Evolutionary conservation across 768 basidiomycete genomes (phyloP).

Genomic region (Leccinum pellstonianum): DNA sequence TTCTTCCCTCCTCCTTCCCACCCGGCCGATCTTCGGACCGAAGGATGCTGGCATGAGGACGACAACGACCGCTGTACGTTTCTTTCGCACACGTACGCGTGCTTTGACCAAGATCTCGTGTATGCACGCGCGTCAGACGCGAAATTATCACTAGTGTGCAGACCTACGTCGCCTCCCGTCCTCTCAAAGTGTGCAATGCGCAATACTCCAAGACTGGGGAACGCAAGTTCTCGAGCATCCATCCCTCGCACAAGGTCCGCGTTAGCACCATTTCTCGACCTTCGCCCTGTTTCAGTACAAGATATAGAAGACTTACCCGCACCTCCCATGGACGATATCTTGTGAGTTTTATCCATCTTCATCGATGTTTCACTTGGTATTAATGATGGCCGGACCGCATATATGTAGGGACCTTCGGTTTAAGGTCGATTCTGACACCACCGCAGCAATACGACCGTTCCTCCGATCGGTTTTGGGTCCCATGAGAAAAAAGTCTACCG

Average conservation of each 20-base stretch:
- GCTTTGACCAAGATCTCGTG: slow-evolving; percentile 1
- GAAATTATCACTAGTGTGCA: slow-evolving; percentile 23
- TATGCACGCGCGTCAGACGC: slow-evolving; percentile 22
- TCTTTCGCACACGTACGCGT: slow-evolving; percentile 18
- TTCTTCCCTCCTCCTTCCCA: slow-evolving; percentile 13
- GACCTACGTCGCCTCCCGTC: slow-evolving; percentile 43
- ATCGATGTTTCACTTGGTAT: background rate
- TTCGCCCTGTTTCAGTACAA: slow-evolving; percentile 31
- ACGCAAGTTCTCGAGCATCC: slow-evolving; percentile 23
- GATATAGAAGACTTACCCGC: slow-evolving; percentile 30
- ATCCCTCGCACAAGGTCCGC: slow-evolving; percentile 25
- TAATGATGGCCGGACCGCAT: background rate
- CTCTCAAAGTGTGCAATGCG: slow-evolving; percentile 44
- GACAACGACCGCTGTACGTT: slow-evolving; percentile 36
- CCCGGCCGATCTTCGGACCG: slow-evolving; percentile 34
- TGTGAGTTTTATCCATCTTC: slow-evolving; percentile 35
- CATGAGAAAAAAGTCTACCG: slow-evolving; percentile 11
- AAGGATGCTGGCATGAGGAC: slow-evolving; percentile 34
- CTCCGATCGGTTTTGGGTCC: slow-evolving; percentile 27
- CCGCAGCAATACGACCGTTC: slow-evolving; percentile 25
- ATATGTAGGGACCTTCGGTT: slow-evolving; percentile 33
- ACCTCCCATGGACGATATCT: slow-evolving; percentile 35
- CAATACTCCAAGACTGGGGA: slow-evolving; percentile 46
- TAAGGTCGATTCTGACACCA: slow-evolving; percentile 28
- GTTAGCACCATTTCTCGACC: slow-evolving; percentile 21